A percentile compares a stretch with the other conserved stretches of the same genome.
These are phyloP conservation scores for Chiua virens DNA, from an alignment of 768 basidiomycete species.

Conservation along the genomic window DNA sequence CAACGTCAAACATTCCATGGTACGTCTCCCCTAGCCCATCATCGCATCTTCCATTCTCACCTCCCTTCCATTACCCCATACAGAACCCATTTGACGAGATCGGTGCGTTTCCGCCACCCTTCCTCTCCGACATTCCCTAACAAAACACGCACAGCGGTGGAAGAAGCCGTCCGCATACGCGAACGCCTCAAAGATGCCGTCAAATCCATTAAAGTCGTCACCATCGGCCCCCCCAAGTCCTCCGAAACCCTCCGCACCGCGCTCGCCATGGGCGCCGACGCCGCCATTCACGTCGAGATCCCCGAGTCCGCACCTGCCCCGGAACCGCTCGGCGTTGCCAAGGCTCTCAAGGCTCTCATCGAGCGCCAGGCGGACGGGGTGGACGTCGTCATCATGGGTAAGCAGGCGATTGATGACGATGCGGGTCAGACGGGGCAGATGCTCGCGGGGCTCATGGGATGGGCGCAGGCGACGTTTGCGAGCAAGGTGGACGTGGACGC, in stretches of 20 bases:
- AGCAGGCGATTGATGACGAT: conserved; percentile 98
- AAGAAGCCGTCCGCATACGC: conserved; percentile 95
- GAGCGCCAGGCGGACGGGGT: conserved; percentile 57
- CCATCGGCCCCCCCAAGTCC: conserved; percentile 92
- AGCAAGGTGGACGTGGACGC: conserved; percentile 78
- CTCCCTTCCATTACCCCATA: not conserved
- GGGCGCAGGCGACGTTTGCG: conserved; percentile 95
- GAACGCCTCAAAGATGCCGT: conserved; percentile 76
- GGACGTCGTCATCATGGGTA: conserved; percentile 93
- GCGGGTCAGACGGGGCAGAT: conserved; percentile 95
- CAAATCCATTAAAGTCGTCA: conserved; percentile 85
- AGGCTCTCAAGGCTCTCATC: conserved; percentile 77
- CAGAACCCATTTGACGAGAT: conserved; percentile 99
- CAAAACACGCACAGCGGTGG: conserved; percentile 69
- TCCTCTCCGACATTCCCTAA: not conserved
- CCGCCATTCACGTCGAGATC: conserved; percentile 86
- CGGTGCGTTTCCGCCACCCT: conserved; percentile 46
- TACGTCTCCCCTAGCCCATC: conserved; percentile 34
- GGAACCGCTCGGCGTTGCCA: conserved; percentile 91
- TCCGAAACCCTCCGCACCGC: conserved; percentile 91
- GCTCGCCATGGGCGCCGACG: conserved; percentile 96
- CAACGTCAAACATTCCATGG: conserved; percentile 99
- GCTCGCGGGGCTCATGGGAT: conserved; percentile 89
- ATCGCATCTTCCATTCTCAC: no score
- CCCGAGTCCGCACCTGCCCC: conserved; percentile 71